phyloP scores from a whole-genome alignment of 2,329 filamentous ascomycete species.

The Colletotrichum plurivorum region DNA sequence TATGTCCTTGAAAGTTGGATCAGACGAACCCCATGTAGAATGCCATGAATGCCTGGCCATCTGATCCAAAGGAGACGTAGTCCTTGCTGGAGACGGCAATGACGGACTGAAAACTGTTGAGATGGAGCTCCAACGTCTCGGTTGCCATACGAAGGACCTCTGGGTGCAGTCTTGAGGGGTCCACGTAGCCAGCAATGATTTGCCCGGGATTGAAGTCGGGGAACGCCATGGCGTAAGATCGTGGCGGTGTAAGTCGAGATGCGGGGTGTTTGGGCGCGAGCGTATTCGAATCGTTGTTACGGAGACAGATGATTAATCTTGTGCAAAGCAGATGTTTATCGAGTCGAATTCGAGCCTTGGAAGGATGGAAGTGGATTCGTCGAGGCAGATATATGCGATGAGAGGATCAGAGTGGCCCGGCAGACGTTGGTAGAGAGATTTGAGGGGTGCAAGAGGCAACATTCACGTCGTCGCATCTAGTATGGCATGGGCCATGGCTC shows the following conservation, averaged over 20 bases:
- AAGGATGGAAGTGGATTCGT: not conserved
- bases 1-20: too few species aligned
- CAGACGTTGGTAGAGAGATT: constrained; percentile 4
- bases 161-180: constrained; percentile 23
- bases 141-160: constrained; percentile 24
- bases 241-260: constrained; percentile 13
- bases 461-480: constrained; percentile 1
- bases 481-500: constrained; percentile 3
- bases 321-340: constrained; percentile 1
- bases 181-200: constrained; percentile 29
- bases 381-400: constrained; percentile 24
- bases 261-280: not conserved
- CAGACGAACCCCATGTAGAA: constrained; percentile 29
- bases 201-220: constrained; percentile 31
- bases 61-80: constrained; percentile 29
- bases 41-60: constrained; percentile 35
- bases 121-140: constrained; percentile 27
- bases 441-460: constrained; percentile 22
- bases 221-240: constrained; percentile 11
- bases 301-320: not conserved
- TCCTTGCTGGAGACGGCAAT: constrained; percentile 26
- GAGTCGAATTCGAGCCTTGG: not conserved
- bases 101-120: constrained; percentile 36
- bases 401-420: not conserved
- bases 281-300: not conserved